These are phyloP conservation scores for Trypanosomatidae sp. DNA, from an alignment of 208 protist genomes.

Conservation along the genomic window DNA sequence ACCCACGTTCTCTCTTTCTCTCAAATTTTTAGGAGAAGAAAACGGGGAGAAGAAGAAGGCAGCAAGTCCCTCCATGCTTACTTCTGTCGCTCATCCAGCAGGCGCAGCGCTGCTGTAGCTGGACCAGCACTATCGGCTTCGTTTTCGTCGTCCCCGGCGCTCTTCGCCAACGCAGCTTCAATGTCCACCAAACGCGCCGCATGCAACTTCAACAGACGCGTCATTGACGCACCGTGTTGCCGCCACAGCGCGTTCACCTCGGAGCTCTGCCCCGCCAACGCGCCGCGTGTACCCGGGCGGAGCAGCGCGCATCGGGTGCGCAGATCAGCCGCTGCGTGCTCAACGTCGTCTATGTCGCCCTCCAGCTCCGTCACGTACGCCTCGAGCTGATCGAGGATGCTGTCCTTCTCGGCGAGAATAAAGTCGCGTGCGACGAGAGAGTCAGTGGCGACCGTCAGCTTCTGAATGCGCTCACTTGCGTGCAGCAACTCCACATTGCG, in stretches of 20 bases:
- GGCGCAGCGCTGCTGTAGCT: no score
- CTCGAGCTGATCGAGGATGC: conserved; percentile 45
- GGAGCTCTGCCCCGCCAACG: conserved; percentile 4
- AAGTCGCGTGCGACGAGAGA: conserved; percentile 55
- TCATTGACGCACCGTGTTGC: not conserved
- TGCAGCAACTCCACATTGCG: conserved; percentile 31
- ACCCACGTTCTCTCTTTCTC: no score
- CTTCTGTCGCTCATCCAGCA: no score
- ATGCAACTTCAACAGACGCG: no score
- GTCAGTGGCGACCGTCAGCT: conserved; percentile 50
- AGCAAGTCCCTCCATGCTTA: no score
- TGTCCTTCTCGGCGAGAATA: conserved; percentile 39
- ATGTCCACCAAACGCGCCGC: no score
- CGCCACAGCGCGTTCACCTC: conserved; percentile 26
- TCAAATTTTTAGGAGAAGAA: no score
- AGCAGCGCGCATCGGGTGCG: conserved; percentile 34
- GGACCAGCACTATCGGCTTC: no score
- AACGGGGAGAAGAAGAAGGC: no score
- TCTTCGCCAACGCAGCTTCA: no score
- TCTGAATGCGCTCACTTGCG: conserved; percentile 41
- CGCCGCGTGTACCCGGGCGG: conserved; percentile 4
- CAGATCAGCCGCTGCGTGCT: conserved; percentile 13
- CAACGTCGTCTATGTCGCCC: conserved; percentile 15
- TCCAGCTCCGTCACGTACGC: conserved; percentile 30
- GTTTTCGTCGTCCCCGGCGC: no score